Percentiles rank a stretch among this genome's conserved stretches.
These are phyloP conservation scores for Talaromyces sp. DNA, from an alignment of 2,329 filamentous ascomycete genomes.

Conservation along the genomic window DNA sequence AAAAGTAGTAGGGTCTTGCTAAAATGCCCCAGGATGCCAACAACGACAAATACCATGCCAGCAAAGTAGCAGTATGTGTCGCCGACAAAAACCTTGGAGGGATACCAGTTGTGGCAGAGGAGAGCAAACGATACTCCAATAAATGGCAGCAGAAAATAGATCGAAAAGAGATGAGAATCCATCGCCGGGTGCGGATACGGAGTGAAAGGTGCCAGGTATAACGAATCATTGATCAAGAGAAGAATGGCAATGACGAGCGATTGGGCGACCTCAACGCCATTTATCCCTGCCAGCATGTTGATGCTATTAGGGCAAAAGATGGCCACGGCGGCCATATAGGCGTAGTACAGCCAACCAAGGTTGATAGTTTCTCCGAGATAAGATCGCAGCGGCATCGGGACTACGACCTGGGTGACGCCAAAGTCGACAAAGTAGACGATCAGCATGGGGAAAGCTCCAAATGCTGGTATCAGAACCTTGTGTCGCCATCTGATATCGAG, in stretches of 20 bases:
- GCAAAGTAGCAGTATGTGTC: slow-evolving; percentile 99
- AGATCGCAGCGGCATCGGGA: slow-evolving; percentile 77
- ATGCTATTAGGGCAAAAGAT: slow-evolving; percentile 99
- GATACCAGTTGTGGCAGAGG: slow-evolving; percentile 91
- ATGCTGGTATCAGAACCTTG: slow-evolving; percentile 95
- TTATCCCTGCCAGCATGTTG: slow-evolving; percentile 99
- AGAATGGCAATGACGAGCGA: slow-evolving; percentile 84
- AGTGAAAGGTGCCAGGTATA: slow-evolving; percentile 73
- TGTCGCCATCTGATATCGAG: slow-evolving; percentile 99
- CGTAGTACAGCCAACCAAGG: slow-evolving; percentile 79
- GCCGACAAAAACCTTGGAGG: slow-evolving; percentile 89
- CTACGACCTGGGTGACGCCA: slow-evolving; percentile 89
- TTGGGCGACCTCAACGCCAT: slow-evolving; percentile 94
- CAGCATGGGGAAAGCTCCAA: slow-evolving; percentile 87
- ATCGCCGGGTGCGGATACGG: slow-evolving; percentile 88
- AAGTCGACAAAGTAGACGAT: slow-evolving; percentile 99
- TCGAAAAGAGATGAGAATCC: slow-evolving; percentile 91
- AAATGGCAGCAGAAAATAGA: slow-evolving; percentile 92
- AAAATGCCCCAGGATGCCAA: slow-evolving; percentile 95
- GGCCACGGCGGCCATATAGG: slow-evolving; percentile 92
- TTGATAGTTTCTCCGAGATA: slow-evolving; percentile 84
- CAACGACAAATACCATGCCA: slow-evolving; percentile 97
- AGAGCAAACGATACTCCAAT: slow-evolving; percentile 86
- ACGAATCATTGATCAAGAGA: slow-evolving; percentile 76
- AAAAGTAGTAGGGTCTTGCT: slow-evolving; percentile 92